A percentile compares a stretch with the other conserved stretches of the same genome.
phyloP scores from a whole-genome alignment of 148 eudicot genomes.

The Drosera capensis region DNA sequence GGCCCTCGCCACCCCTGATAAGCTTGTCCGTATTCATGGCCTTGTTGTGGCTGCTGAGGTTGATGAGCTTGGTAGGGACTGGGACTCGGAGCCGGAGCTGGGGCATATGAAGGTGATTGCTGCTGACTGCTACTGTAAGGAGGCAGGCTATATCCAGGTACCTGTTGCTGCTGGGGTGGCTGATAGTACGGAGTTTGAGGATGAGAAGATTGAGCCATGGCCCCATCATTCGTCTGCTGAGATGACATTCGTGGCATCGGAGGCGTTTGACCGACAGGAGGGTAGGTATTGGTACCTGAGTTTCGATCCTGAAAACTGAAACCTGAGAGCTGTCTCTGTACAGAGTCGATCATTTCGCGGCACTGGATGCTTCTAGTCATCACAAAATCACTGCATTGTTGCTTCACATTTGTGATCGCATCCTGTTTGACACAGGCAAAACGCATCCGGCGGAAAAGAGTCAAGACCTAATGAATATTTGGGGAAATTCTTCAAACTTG shows the following conservation, averaged over 20 bases:
- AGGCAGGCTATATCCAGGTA: constrained; percentile 22
- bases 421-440: constrained; percentile 33
- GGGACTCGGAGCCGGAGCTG: constrained; percentile 18
- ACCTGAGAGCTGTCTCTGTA: constrained; percentile 69
- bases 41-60: constrained; percentile 43
- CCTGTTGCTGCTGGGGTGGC: constrained; percentile 36
- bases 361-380: constrained; percentile 95
- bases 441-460: background rate
- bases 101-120: constrained; percentile 31
- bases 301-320: constrained; percentile 77
- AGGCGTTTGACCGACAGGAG: constrained; percentile 38
- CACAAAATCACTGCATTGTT: constrained; percentile 84
- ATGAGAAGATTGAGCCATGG: constrained; percentile 21
- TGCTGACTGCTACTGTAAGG: constrained; percentile 30
- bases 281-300: constrained; percentile 38
- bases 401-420: constrained; percentile 77
- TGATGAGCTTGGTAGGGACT: constrained; percentile 17
- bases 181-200: constrained; percentile 41
- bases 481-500: background rate
- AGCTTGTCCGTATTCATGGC: constrained; percentile 78
- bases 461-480: background rate
- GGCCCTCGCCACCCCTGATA: constrained; percentile 93
- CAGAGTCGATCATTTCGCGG: constrained; percentile 88
- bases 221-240: constrained; percentile 30
- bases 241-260: constrained; percentile 42